Evolutionary conservation across 2,329 filamentous ascomycete genomes (phyloP).

Genomic region (Sporothrix mexicana): DNA sequence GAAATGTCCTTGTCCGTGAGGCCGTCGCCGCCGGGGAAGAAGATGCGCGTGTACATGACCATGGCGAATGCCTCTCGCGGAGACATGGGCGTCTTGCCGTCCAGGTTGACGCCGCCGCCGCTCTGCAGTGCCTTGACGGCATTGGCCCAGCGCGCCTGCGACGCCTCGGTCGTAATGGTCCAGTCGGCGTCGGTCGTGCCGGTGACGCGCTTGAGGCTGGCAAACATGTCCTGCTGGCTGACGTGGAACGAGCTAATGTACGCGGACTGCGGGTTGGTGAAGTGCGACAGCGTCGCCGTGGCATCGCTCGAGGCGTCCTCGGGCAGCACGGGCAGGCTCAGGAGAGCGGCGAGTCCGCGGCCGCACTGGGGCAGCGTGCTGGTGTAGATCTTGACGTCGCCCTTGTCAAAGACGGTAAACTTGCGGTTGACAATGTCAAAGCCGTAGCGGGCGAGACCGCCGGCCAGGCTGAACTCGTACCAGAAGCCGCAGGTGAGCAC

Average conservation of each 20-base stretch:
- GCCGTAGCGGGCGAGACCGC: slow-evolving; percentile 39
- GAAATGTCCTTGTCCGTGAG: slow-evolving; percentile 53
- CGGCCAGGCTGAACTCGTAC: slow-evolving; percentile 58
- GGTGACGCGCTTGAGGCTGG: slow-evolving; percentile 63
- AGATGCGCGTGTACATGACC: slow-evolving; percentile 62
- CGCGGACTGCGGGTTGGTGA: slow-evolving; percentile 41
- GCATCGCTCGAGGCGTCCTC: slow-evolving; percentile 23
- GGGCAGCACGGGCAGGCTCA: slow-evolving; percentile 48
- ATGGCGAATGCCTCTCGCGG: slow-evolving; percentile 51
- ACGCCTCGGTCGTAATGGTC: slow-evolving; percentile 57
- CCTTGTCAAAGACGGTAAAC: slow-evolving; percentile 58
- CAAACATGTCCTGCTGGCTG: slow-evolving; percentile 69
- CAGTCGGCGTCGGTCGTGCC: slow-evolving; percentile 65
- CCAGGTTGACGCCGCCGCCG: slow-evolving; percentile 30
- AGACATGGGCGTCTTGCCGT: slow-evolving; percentile 48
- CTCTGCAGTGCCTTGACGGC: slow-evolving; percentile 51
- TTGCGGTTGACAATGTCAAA: slow-evolving; percentile 41
- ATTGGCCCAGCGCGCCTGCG: slow-evolving; percentile 55
- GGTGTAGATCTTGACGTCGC: slow-evolving; percentile 60
- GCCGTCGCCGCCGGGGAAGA: slow-evolving; percentile 56
- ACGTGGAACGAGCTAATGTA: slow-evolving; percentile 63
- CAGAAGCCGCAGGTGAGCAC: slow-evolving; percentile 54
- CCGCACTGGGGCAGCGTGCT: slow-evolving; percentile 65
- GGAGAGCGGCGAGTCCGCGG: slow-evolving; percentile 47
- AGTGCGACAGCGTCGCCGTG: slow-evolving; percentile 33